Evolutionary conservation across 2,329 filamentous ascomycete genomes (phyloP).

Genomic region (Fusarium longipes): DNA sequence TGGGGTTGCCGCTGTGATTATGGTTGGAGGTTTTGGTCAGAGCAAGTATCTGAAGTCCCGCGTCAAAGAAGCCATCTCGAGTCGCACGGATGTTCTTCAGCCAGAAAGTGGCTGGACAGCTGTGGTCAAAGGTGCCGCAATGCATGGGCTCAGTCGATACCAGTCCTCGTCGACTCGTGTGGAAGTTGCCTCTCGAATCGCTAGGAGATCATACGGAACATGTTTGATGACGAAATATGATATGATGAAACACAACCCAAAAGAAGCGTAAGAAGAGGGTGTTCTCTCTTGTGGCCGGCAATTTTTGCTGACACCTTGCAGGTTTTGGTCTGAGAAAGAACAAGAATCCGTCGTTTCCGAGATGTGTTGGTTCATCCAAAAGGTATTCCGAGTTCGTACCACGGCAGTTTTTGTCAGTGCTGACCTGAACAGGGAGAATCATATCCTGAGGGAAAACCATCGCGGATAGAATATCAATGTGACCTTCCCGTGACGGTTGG

Average conservation of each 20-base stretch:
- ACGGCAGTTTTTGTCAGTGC: neutral
- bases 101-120: slow-evolving; percentile 62
- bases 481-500: slow-evolving; percentile 53
- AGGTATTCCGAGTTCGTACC: slow-evolving; percentile 42
- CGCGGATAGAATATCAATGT: slow-evolving; percentile 53
- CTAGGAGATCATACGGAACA: slow-evolving; percentile 53
- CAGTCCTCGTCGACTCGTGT: slow-evolving; percentile 46
- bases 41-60: slow-evolving; percentile 58
- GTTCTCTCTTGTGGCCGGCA: neutral
- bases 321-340: slow-evolving; percentile 55
- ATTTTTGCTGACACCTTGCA: slow-evolving; percentile 38
- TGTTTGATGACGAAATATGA: slow-evolving; percentile 52
- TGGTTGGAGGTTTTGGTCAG: slow-evolving; percentile 62
- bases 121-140: slow-evolving; percentile 63
- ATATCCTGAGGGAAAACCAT: slow-evolving; percentile 52
- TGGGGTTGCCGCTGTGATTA: slow-evolving; percentile 54
- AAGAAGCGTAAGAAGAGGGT: slow-evolving; percentile 49
- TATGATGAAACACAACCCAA: slow-evolving; percentile 51
- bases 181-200: slow-evolving; percentile 51
- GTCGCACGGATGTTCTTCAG: slow-evolving; percentile 57
- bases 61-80: slow-evolving; percentile 52
- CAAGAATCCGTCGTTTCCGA: slow-evolving; percentile 51
- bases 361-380: slow-evolving; percentile 56
- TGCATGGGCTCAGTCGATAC: slow-evolving; percentile 53
- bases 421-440: slow-evolving; percentile 51